Evolutionary conservation across 805 yeast genomes (phyloP).

Genomic region (Blastobotrys attinorum): DNA sequence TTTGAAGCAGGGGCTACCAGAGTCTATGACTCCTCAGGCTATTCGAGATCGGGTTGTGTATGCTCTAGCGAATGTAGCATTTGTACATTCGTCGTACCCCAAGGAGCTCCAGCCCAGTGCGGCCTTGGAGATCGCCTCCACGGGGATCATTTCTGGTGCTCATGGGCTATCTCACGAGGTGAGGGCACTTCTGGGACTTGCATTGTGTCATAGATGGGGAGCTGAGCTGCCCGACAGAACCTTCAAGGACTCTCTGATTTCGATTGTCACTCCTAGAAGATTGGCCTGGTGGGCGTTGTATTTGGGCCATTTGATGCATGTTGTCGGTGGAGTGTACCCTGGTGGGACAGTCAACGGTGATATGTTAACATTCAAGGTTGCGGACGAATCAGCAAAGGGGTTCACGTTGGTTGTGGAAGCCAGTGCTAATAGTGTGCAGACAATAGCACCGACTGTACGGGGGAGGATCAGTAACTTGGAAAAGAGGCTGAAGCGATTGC

Average conservation of each 20-base stretch:
- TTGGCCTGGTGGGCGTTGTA: constrained; percentile 65
- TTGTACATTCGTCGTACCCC: constrained; percentile 70
- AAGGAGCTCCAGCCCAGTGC: constrained; percentile 70
- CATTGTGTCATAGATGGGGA: constrained; percentile 76
- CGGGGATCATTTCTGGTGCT: constrained; percentile 68
- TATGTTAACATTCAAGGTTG: constrained; percentile 16
- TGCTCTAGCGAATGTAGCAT: constrained; percentile 65
- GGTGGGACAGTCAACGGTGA: constrained; percentile 66
- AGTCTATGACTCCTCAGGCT: constrained; percentile 49
- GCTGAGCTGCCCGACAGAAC: constrained; percentile 52
- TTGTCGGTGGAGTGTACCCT: constrained; percentile 73
- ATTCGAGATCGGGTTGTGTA: constrained; percentile 54
- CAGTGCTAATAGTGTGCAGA: constrained; percentile 16
- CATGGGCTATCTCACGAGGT: constrained; percentile 69
- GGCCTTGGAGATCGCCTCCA: constrained; percentile 61
- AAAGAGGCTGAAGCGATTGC: constrained; percentile 51
- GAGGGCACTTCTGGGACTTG: constrained; percentile 63
- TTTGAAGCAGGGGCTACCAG: constrained; percentile 51
- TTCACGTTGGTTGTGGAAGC: constrained; percentile 20
- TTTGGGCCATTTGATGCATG: constrained; percentile 66
- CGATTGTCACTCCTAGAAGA: constrained; percentile 31
- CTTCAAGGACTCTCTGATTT: constrained; percentile 31
- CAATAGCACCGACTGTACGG: constrained; percentile 30
- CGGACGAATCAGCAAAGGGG: constrained; percentile 12
- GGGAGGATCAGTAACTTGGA: constrained; percentile 49